Evolutionary conservation across 495 filamentous ascomycete species (phyloP).

Genomic region (Polyplosphaeria fusca): DNA sequence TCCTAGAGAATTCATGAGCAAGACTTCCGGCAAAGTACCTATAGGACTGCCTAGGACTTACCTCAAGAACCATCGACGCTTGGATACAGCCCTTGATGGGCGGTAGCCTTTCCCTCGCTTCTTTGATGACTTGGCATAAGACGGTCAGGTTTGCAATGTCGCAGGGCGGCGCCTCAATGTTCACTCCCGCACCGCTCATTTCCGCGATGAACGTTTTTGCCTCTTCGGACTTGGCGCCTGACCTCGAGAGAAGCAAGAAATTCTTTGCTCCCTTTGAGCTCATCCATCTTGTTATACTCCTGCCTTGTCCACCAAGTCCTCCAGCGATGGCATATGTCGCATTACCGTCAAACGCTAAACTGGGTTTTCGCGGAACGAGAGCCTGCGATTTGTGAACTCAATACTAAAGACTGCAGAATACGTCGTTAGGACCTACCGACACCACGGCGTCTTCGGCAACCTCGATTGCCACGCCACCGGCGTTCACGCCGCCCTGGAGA

Average conservation of each 20-base stretch:
- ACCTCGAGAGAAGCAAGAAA: conserved; percentile 26
- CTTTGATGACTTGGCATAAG: not conserved
- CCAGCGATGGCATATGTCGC: conserved; percentile 18
- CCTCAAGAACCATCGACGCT: conserved; percentile 25
- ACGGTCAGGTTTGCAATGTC: not conserved
- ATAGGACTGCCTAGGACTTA: conserved; percentile 26
- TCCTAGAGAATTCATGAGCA: not conserved
- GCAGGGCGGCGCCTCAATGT: not conserved
- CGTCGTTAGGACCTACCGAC: not conserved
- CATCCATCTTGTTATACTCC: conserved; percentile 28
- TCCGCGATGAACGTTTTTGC: not conserved
- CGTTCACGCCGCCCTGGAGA: conserved; percentile 53
- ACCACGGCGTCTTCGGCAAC: not conserved
- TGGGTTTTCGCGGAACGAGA: not conserved
- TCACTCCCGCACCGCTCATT: not conserved
- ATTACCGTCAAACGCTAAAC: not conserved
- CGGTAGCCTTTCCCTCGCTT: not conserved
- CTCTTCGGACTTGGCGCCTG: not conserved
- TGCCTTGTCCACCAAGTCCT: conserved; percentile 29
- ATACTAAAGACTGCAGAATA: no score
- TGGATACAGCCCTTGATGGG: conserved; percentile 35
- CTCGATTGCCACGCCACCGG: conserved; percentile 47
- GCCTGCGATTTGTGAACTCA: not conserved
- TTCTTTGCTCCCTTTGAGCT: conserved; percentile 20
- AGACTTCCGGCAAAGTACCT: not conserved